These are phyloP conservation scores for Pelargonium cotyledonis DNA, from an alignment of 441 rosid species.

Conservation along the genomic window DNA sequence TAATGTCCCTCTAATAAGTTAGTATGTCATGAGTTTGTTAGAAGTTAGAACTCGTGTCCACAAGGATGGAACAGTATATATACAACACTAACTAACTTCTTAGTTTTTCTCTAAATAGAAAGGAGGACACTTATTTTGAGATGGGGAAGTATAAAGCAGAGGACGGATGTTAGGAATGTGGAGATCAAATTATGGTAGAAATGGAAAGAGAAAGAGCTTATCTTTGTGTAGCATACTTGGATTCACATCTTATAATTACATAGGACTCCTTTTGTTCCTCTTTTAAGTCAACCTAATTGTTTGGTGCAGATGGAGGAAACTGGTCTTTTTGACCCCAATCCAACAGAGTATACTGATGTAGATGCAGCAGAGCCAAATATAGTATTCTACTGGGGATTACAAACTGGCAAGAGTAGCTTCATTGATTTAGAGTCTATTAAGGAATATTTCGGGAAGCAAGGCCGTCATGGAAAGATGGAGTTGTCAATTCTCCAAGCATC, in stretches of 20 bases:
- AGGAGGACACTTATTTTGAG: no score
- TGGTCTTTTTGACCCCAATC: constrained; percentile 47
- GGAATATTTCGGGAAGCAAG: constrained; percentile 36
- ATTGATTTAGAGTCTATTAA: constrained; percentile 29
- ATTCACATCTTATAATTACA: not conserved
- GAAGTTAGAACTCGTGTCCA: no score
- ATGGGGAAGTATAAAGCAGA: no score
- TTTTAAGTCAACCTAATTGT: not conserved
- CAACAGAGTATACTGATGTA: constrained; percentile 36
- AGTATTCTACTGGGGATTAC: constrained; percentile 47
- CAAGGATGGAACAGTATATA: no score
- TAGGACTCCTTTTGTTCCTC: not conserved
- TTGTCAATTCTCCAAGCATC: constrained; percentile 40
- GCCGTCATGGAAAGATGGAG: constrained; percentile 29
- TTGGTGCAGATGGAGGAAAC: constrained; percentile 42
- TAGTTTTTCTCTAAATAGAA: no score
- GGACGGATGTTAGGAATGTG: no score
- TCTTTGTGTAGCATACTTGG: not conserved
- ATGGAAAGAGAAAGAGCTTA: no score
- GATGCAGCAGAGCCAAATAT: constrained; percentile 30
- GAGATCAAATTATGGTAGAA: no score
- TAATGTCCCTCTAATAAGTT: no score
- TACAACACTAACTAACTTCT: no score
- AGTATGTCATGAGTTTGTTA: no score
- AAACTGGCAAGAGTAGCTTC: constrained; percentile 24